phyloP scores from a whole-genome alignment of 345 rosid species.

The Euphorbia lathyris region DNA sequence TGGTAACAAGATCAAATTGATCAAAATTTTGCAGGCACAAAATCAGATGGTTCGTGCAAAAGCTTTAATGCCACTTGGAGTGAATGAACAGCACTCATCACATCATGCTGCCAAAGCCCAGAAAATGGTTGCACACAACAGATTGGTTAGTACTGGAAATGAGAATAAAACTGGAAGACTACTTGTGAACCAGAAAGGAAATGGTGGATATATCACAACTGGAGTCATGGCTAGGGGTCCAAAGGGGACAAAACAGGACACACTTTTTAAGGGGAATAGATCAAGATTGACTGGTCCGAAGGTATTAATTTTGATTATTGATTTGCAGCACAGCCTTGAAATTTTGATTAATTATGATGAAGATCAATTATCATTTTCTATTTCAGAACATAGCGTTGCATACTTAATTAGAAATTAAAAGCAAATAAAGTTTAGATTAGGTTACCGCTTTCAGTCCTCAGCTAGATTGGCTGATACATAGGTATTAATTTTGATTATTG shows the following conservation, averaged over 20 bases:
- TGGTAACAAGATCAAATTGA: constrained; percentile 12
- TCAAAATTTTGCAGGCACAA: constrained; percentile 32
- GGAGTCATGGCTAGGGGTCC: constrained; percentile 22
- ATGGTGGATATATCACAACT: constrained; percentile 18
- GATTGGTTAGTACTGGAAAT: constrained; percentile 30
- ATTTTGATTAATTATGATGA: no score
- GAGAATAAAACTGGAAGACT: constrained; percentile 32
- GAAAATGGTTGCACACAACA: constrained; percentile 23
- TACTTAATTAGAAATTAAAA: no score
- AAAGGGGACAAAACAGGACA: constrained; percentile 22
- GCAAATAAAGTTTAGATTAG: no score
- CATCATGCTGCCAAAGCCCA: constrained; percentile 19
- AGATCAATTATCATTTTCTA: no score
- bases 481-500: constrained; percentile 33
- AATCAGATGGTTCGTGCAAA: constrained; percentile 22
- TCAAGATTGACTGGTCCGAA: constrained; percentile 27
- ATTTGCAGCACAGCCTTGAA: not conserved
- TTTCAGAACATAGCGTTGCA: no score
- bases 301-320: constrained; percentile 33
- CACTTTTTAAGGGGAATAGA: constrained; percentile 22
- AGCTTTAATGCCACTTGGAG: constrained; percentile 22
- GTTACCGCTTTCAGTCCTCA: no score
- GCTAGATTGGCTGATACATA: constrained; percentile 27
- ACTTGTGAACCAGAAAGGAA: constrained; percentile 18
- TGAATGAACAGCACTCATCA: constrained; percentile 20